phyloP scores from a whole-genome alignment of 495 filamentous ascomycete genomes.

The Tetracladium marchalianum region DNA sequence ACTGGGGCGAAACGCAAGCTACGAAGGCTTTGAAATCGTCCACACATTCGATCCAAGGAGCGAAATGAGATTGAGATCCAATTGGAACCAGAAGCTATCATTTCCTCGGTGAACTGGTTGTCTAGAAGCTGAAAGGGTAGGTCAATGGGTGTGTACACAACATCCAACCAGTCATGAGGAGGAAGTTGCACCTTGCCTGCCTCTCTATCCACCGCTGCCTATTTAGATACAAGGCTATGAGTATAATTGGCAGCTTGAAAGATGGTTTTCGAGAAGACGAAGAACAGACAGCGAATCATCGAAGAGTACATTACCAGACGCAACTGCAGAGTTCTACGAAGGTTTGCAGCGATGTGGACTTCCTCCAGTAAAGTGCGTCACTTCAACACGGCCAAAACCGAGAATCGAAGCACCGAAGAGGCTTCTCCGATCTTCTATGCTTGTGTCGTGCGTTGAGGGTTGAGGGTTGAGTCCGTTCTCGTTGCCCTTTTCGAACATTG shows the following conservation, averaged over 20 bases:
- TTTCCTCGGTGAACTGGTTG: not conserved
- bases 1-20: conserved; percentile 54
- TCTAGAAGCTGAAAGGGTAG: conserved; percentile 2
- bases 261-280: not conserved
- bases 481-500: no score
- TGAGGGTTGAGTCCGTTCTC: no score
- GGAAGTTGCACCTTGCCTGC: conserved; percentile 43
- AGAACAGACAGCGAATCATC: conserved; percentile 19
- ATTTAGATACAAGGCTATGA: conserved; percentile 41
- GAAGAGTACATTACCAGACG: conserved; percentile 22
- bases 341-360: conserved; percentile 67
- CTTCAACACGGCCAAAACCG: conserved; percentile 46
- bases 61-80: conserved; percentile 45
- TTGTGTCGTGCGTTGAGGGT: conserved; percentile 37
- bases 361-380: conserved; percentile 55
- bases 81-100: conserved; percentile 57
- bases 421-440: conserved; percentile 60
- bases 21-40: conserved; percentile 51
- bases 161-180: conserved; percentile 42
- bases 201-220: conserved; percentile 21
- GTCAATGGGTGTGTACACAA: conserved; percentile 31
- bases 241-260: conserved; percentile 8
- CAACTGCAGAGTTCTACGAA: conserved; percentile 39
- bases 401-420: conserved; percentile 41
- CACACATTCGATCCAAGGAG: conserved; percentile 48